Evolutionary conservation across 139 green algal genomes (phyloP), one percentile per base, ranked within the genome.

Genomic region (Zygnema circumcarinatum): DNA sequence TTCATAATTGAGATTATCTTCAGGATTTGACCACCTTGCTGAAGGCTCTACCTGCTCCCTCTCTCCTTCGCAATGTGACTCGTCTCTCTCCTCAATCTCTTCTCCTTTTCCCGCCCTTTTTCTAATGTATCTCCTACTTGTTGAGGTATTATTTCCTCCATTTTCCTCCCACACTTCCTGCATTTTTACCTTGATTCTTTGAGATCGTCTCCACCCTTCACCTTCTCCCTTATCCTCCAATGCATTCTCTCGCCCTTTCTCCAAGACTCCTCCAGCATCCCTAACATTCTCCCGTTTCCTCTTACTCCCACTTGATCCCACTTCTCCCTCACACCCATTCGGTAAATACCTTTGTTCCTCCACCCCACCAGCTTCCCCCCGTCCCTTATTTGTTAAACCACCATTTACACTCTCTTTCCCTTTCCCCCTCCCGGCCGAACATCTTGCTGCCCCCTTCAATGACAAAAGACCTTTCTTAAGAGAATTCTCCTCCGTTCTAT

Each of bases 401-500:
- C 76, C 76, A 3, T 16, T 83, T 11, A 3, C 47, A 67, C 41
- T 83, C 47, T 11, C 76, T 81, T 16, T 83, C 76, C 76, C 76
- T 20, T 11, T 36, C 76, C 47, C 76, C 11, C 47, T 38, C 76
- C 76, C 76, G 3, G 7, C 69, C 11, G 16, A 11, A 3, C 7
- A 16, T 56, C 69, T 78, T 11, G 69, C 69, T 56, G 69, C 36
- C 69, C 38, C 69, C 16, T 41, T 56, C 7, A 78, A 25, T 3
- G 69, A 78, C 38, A 47, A 25, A 78, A 78, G 39, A 11, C 69
- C 69, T 78, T 78, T 78, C 16, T 16, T 47, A 3, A 47, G 7
- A 56, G 38, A 16, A 78, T 3, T 25, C 38, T 29, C 56, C 56
- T n/a, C 29, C 56, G 56, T 29, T n/a, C 29, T 29, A n/a, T 72